Evolutionary conservation across 2,329 filamentous ascomycete genomes (phyloP).

Genomic region (Talaromyces piceae): DNA sequence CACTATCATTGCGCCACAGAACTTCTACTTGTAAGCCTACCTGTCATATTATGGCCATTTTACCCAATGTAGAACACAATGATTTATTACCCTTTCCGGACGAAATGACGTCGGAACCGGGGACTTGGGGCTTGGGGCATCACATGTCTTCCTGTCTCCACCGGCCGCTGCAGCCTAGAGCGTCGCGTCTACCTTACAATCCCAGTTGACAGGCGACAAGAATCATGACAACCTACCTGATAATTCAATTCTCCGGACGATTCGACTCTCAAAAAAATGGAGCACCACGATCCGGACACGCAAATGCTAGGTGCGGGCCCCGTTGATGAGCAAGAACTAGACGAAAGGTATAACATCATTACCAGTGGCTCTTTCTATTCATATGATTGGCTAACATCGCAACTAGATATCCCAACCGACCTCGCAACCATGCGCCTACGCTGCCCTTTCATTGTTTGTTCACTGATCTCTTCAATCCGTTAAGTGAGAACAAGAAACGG

Average conservation of each 20-base stretch:
- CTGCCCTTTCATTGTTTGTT: conserved; percentile 76
- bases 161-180: neutral
- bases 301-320: conserved; percentile 9
- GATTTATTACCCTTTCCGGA: neutral
- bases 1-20: no score
- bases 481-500: conserved; percentile 68
- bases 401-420: conserved; percentile 70
- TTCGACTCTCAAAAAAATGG: neutral
- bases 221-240: neutral
- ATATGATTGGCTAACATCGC: neutral
- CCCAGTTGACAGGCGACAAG: neutral
- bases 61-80: neutral
- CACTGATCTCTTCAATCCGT: conserved; percentile 70
- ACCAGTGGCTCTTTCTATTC: neutral
- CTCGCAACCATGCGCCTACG: conserved; percentile 71
- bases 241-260: neutral
- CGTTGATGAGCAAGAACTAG: conserved; percentile 37
- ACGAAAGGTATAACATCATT: conserved; percentile 37
- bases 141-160: conserved; percentile 2
- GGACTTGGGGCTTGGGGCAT: neutral
- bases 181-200: neutral
- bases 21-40: no score
- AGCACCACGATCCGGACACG: conserved; percentile 1
- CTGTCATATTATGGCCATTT: no score
- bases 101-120: neutral